Percentiles rank a stretch among this genome's conserved stretches.
Evolutionary conservation across 1,284 basidiomycete genomes (phyloP).

Genomic region (Porphyrellus sp.): DNA sequence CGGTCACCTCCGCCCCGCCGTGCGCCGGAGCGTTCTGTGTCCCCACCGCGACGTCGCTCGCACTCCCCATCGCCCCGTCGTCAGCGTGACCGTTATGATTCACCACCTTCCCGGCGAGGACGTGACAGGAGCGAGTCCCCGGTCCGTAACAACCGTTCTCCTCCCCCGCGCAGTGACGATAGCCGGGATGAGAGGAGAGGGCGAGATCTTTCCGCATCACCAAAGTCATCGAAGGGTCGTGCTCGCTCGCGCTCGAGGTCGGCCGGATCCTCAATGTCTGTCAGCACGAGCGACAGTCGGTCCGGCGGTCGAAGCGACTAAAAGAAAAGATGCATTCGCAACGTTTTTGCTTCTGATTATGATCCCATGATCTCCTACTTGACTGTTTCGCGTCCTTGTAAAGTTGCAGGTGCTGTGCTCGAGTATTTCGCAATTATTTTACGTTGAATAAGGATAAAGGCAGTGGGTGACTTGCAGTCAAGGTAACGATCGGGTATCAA

Average conservation of each 20-base stretch:
- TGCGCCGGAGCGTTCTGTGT: slow-evolving; percentile 19
- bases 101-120: slow-evolving; percentile 24
- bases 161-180: slow-evolving; percentile 16
- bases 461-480: too few species aligned
- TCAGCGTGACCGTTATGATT: slow-evolving; percentile 21
- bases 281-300: slow-evolving; percentile 38
- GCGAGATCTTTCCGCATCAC: slow-evolving; percentile 18
- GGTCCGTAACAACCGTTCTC: slow-evolving; percentile 18
- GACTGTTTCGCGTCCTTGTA: slow-evolving; percentile 7
- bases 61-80: slow-evolving; percentile 30
- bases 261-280: slow-evolving; percentile 46
- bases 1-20: slow-evolving; percentile 37
- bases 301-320: slow-evolving; percentile 25
- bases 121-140: slow-evolving; percentile 24
- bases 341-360: neutral
- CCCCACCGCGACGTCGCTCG: slow-evolving; percentile 26
- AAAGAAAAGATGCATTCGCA: slow-evolving; percentile 6
- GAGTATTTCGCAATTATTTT: too few species aligned
- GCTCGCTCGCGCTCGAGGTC: slow-evolving; percentile 33
- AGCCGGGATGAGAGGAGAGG: slow-evolving; percentile 19
- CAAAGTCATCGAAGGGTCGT: slow-evolving; percentile 7
- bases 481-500: too few species aligned
- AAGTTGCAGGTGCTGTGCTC: slow-evolving; percentile 7
- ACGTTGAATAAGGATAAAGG: neutral
- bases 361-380: neutral